Base-by-base conservation (phyloP, 2,329 filamentous ascomycete species). In the Celoporthe dispersa region DNA sequence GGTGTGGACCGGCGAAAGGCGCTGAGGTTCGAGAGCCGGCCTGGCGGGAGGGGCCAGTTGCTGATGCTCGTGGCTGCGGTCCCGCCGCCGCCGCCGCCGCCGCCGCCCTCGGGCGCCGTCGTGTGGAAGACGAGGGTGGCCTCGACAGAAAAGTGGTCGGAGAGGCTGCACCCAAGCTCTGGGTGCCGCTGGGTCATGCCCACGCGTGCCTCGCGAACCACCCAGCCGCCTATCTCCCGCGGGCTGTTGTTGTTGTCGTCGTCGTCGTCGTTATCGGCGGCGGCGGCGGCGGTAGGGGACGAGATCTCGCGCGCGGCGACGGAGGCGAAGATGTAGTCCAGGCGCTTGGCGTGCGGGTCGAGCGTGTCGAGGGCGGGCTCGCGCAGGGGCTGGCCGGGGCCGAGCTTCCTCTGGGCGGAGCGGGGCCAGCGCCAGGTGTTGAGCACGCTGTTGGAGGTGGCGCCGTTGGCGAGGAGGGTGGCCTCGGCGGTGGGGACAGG, bases 381-480 rank as follows among this genome's bases (percentile, higher is more conserved):
- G 55, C 90, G 84, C 16, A 80, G 75, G n/a, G 90, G 85, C 68
- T 87, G 85, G 0, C 91, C 91, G 61, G 88, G 87, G 22, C 87
- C 87, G 2, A 97, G 83, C 7, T 85, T 85, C 76, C 91, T 92
- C 79, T 89, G 91, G 75, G 92, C 85, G 22, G 83, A 83, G 75
- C 92, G 89, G 70, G 89, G 85, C 95, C 95, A 98, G 59, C 94
- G 87, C 96, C 96, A 99, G 3, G 95, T 97, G 80, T 98, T 98
- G 76, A 92, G 89, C 12, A 90, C 88, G 69, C 90, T 91, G 78
- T 98, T 93, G 76, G 94, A 97, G 1, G 96, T 97, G 33, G 91
- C 90, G 33, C 96, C 96, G 78, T 98, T 97, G 75, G 91, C 88
- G 12, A 82, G 78, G 19, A 98, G 82, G 81, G 97, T 98, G 81